Percentiles rank a stretch among this genome's conserved stretches.
Conservation (phyloP, 1,284 basidiomycete species). For the Pyrrhoderma lamaoense region DNA sequence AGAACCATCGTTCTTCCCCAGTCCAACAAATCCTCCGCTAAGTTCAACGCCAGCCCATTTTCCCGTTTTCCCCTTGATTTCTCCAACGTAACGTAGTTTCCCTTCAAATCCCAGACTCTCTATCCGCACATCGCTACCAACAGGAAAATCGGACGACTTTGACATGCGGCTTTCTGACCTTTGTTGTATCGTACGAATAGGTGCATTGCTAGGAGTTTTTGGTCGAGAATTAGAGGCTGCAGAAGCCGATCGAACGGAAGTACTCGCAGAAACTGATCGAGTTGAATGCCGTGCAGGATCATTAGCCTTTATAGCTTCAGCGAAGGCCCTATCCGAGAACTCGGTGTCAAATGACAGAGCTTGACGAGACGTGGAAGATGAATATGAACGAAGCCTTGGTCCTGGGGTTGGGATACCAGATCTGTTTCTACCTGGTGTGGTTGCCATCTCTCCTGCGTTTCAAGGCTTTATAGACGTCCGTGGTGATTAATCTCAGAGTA, state of each 20-base stretch:
- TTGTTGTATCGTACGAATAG: slow-evolving; percentile 16
- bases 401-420: slow-evolving; percentile 17
- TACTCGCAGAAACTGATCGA: slow-evolving; percentile 35
- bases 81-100: slow-evolving; percentile 68
- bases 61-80: slow-evolving; percentile 80
- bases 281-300: slow-evolving; percentile 69
- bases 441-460: slow-evolving; percentile 4
- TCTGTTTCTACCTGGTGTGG: slow-evolving; percentile 1
- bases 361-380: slow-evolving; percentile 13
- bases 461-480: too few species aligned
- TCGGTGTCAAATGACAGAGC: slow-evolving; percentile 5
- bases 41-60: slow-evolving; percentile 90
- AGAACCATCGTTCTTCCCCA: slow-evolving; percentile 93
- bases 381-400: slow-evolving; percentile 15
- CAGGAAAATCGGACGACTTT: slow-evolving; percentile 51
- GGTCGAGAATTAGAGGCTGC: slow-evolving; percentile 41
- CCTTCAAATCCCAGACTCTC: slow-evolving; percentile 85
- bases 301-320: slow-evolving; percentile 69
- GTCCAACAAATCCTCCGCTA: slow-evolving; percentile 77
- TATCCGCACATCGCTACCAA: slow-evolving; percentile 78
- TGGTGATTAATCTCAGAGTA: too few species aligned
- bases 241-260: slow-evolving; percentile 42
- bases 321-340: slow-evolving; percentile 28
- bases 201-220: slow-evolving; percentile 45
- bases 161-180: slow-evolving; percentile 56